Conservation (phyloP, 2,329 filamentous ascomycete species). For the Diaporthe sp. region DNA sequence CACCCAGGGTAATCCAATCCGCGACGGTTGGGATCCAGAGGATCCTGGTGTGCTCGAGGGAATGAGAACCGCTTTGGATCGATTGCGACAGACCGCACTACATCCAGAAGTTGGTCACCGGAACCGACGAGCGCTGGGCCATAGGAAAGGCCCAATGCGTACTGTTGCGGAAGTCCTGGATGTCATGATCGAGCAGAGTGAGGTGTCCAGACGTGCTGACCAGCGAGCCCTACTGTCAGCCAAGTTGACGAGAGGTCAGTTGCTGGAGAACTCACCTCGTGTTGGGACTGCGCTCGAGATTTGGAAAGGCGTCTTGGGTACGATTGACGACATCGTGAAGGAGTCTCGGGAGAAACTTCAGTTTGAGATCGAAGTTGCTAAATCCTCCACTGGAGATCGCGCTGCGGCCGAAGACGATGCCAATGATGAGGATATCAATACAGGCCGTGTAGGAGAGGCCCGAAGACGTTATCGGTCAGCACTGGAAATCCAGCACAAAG, state of each 20-base stretch:
- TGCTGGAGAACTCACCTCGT: slow-evolving; percentile 81
- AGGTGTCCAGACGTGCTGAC: slow-evolving; percentile 74
- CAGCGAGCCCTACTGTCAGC: slow-evolving; percentile 76
- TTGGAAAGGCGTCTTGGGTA: slow-evolving; percentile 73
- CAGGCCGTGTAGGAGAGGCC: slow-evolving; percentile 66
- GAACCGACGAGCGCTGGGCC: slow-evolving; percentile 74
- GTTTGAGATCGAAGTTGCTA: slow-evolving; percentile 60
- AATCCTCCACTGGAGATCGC: slow-evolving; percentile 43
- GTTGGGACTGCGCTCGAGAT: slow-evolving; percentile 77
- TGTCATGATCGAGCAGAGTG: slow-evolving; percentile 91
- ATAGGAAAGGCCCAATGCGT: slow-evolving; percentile 76
- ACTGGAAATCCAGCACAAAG: slow-evolving; percentile 85
- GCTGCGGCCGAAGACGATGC: slow-evolving; percentile 52
- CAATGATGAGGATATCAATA: slow-evolving; percentile 49
- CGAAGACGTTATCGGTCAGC: slow-evolving; percentile 78
- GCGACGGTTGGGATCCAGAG: slow-evolving; percentile 75
- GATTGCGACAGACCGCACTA: slow-evolving; percentile 85
- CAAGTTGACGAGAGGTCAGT: slow-evolving; percentile 79
- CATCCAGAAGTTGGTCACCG: slow-evolving; percentile 85
- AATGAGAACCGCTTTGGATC: slow-evolving; percentile 85
- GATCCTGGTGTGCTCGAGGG: slow-evolving; percentile 69
- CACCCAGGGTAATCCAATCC: slow-evolving; percentile 72
- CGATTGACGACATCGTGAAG: slow-evolving; percentile 66
- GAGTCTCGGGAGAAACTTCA: slow-evolving; percentile 76
- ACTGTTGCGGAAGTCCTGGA: slow-evolving; percentile 90